phyloP scores from a whole-genome alignment of 306 rosid species.

The Glycine tomentella region DNA sequence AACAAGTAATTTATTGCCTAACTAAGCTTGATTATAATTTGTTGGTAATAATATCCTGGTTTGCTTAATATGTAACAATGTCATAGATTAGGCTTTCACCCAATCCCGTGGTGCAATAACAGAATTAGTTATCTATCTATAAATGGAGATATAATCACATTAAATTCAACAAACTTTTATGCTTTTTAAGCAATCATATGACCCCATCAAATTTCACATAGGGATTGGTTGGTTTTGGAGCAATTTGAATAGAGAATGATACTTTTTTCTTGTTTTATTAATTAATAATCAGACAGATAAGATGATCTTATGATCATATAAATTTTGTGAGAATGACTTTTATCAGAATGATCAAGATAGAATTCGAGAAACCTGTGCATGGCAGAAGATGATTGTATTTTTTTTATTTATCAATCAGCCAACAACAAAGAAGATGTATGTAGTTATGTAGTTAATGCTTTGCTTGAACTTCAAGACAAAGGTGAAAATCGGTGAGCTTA shows the following conservation, averaged over 20 bases:
- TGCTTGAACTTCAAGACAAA: constrained; percentile 39
- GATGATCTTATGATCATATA: constrained; percentile 1
- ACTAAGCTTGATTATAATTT: not conserved
- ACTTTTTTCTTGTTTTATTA: not conserved
- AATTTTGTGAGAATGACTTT: constrained; percentile 9
- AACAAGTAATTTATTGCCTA: no score
- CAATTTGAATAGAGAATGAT: constrained; percentile 14
- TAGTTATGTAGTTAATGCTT: constrained; percentile 14
- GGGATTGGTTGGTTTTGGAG: constrained; percentile 6
- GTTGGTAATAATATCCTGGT: not conserved
- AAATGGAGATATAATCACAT: not conserved
- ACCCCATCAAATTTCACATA: not conserved
- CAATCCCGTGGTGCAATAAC: not conserved
- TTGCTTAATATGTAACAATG: not conserved
- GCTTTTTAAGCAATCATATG: constrained; percentile 5
- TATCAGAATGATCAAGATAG: constrained; percentile 6
- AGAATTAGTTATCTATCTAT: not conserved
- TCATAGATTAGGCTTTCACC: not conserved
- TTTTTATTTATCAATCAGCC: no score
- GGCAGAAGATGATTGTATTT: constrained; percentile 18
- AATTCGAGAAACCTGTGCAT: constrained; percentile 17
- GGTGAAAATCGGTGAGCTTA: constrained; percentile 30
- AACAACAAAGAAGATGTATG: no score
- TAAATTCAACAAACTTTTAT: constrained; percentile 15
- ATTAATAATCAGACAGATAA: not conserved